These are phyloP conservation scores for Cucurbita maxima DNA, from an alignment of 306 rosid species.

Conservation along the genomic window DNA sequence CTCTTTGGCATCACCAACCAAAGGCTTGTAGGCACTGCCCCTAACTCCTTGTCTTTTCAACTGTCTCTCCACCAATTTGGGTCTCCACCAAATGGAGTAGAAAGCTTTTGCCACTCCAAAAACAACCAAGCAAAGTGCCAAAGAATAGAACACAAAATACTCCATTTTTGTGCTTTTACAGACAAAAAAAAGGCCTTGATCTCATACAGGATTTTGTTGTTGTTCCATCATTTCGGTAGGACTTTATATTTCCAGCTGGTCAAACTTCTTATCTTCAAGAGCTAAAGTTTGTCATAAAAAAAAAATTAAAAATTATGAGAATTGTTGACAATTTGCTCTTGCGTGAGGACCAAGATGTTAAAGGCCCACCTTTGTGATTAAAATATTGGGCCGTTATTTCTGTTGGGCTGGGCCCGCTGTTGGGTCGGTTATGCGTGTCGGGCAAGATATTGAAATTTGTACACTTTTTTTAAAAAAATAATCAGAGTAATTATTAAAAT, in stretches of 20 bases:
- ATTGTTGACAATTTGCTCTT: background rate
- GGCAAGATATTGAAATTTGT: background rate
- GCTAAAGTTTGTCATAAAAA: background rate
- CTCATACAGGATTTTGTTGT: background rate
- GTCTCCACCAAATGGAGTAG: conserved; percentile 29
- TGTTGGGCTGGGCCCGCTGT: background rate
- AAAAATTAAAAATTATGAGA: background rate
- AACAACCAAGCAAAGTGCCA: conserved; percentile 17
- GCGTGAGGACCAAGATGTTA: background rate
- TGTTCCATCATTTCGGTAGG: background rate
- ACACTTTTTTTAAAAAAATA: background rate
- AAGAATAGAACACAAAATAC: background rate
- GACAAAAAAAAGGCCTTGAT: background rate
- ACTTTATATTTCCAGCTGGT: background rate
- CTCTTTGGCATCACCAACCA: conserved; percentile 34
- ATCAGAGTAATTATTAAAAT: no score
- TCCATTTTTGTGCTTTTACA: conserved; percentile 3
- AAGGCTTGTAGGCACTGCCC: conserved; percentile 32
- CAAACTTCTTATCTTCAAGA: background rate
- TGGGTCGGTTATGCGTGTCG: background rate
- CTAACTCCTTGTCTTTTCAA: conserved; percentile 30
- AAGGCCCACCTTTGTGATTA: background rate
- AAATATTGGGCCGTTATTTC: background rate
- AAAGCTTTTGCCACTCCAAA: conserved; percentile 18
- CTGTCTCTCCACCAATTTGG: conserved; percentile 25